Evolutionary conservation across 805 yeast species (phyloP), one percentile per base, ranked within the genome.

Genomic region (Ogataea methanolica): DNA sequence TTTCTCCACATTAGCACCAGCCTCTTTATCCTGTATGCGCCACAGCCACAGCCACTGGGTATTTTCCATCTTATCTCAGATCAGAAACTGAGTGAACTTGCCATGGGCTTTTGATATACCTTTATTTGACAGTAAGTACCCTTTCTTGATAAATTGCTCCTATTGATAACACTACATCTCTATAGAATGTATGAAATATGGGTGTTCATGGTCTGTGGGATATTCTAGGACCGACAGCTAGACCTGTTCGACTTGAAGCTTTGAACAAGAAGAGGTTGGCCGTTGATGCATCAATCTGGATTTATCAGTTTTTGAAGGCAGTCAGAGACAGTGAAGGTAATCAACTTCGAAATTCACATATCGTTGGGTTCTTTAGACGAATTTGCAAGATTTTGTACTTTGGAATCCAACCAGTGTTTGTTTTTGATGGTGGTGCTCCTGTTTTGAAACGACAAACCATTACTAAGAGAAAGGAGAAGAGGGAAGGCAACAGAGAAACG

Each of bases 201-300:
- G 99, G 99, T 71, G 99, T 94, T 41, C 88, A 88, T 58, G 87
- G 94, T 7, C 77, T 94, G 42, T 94, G 99, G 99, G 89, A 83
- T 43, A 82, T 94, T 11, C 73, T 92, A 2, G 95, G 89, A 6
- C 95, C 97, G 0, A 79, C 92, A 0, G 94, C 98, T 0, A 74
- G 86, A 43, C 97, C 99, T 0, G 96, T 94, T 2, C 75, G 92
- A 45, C 74, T 94, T 29, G 98, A 92, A 63, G 83, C 95, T 0
- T 73, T 94, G 34, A 78, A 86, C 21, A 82, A 90, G 48, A 85
- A 84, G 61, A 73, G 77, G 45, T 71, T 94, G 57, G 99, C 99
- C 0, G 92, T 94, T 7, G 99, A 94, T 72, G 99, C 99, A 1
- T 92, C 98, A 2, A 94, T 94, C 53, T 94, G 99, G 99, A 86